Evolutionary conservation across 2,329 filamentous ascomycete species (phyloP), one percentile per base, ranked within the genome.

Genomic region (Fonsecaea pugnacius): DNA sequence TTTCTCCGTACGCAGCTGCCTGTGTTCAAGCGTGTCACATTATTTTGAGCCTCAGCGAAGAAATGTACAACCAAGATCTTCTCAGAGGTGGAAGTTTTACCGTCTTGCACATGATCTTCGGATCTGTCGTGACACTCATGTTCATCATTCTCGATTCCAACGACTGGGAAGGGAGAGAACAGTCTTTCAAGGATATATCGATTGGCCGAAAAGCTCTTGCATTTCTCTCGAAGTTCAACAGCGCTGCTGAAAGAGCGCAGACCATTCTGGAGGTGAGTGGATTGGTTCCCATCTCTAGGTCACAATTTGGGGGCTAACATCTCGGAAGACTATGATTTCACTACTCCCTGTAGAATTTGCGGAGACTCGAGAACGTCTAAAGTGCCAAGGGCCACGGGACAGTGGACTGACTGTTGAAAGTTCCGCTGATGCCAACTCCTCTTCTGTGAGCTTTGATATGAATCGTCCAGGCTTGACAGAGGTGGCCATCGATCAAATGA

Each of bases 21-120:
- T 59, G 57, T 30, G 14, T 52, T n/a, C 27, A 30, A 59, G 43
- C 57, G 36, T 59, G 57, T 50, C 57, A 59, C 18, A 50, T 18
- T 40, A 59, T 59, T 33, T 14, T 59, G 46, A 52, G 43, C 10
- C 21, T 59, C 3, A 30, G 43, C 40, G 46, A 32, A 38, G 43
- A 52, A 21, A 33, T 59, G 18, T 52, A 21, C 43, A 18, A 38
- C 12, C 27, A 14, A 7, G 57, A 50, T 9, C 57, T 59, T 30
- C 24, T 59, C 46, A 43, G 40, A 38, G 57, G 57, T 32, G 40
- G 57, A 27, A 32, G 48, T 21, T 30, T 59, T 21, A 33, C 51
- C 0, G 30, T 53, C 33, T 53, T 53, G 51, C 51, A 53, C 27
- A 53, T 53, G 51, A 14, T 53, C 12, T 53, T 53, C 51, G 51